Conservation (phyloP, 1,139 yeast genomes). For the Geotrichum candidum region DNA sequence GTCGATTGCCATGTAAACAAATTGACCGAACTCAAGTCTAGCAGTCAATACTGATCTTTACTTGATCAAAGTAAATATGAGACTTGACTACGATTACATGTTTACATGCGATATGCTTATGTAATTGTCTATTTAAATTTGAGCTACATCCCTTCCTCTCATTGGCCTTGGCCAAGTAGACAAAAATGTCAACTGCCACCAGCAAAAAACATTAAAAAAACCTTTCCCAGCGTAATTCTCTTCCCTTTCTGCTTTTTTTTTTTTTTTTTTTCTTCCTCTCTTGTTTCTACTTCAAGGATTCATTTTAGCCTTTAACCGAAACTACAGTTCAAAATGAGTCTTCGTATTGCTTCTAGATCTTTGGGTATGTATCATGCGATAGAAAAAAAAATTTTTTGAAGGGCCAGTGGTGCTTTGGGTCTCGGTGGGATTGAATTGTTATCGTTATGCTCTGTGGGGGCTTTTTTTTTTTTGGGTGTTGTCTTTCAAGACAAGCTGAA, state of each 20-base stretch:
- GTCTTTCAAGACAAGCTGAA: neutral
- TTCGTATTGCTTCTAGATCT: constrained; percentile 27
- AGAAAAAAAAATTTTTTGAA: neutral
- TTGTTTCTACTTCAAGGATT: neutral
- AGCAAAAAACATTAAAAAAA: neutral
- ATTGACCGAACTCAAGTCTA: no score
- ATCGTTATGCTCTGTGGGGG: neutral
- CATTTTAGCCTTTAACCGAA: neutral
- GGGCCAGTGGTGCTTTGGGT: neutral
- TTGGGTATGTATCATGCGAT: constrained; percentile 22
- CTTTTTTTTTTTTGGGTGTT: neutral
- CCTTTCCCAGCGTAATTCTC: neutral
- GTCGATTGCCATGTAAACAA: no score
- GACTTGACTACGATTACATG: no score
- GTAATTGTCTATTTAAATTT: neutral
- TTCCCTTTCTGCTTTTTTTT: neutral
- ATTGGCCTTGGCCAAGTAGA: neutral
- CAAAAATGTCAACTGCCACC: neutral
- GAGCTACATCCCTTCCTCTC: neutral
- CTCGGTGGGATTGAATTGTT: neutral
- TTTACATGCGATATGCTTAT: neutral
- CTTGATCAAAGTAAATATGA: no score
- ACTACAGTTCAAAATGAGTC: constrained; percentile 24
- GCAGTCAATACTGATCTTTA: no score
- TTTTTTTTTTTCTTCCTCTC: neutral